phyloP scores from a whole-genome alignment of 768 basidiomycete species.

The Amanita rubescens region DNA sequence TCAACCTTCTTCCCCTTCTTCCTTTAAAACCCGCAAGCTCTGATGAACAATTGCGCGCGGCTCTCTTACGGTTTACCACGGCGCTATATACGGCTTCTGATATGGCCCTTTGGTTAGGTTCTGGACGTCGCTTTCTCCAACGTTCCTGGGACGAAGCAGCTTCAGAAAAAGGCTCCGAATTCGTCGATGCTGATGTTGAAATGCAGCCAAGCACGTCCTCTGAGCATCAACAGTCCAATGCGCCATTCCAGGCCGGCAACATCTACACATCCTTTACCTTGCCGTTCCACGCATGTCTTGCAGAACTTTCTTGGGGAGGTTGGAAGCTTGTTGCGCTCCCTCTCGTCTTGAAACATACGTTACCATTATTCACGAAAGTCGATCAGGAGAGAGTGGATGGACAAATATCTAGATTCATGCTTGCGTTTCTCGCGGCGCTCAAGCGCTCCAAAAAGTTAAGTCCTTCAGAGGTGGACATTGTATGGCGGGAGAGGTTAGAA shows the following conservation, averaged over 20 bases:
- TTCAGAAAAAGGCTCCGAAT: background rate
- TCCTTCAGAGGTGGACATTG: slow-evolving; percentile 41
- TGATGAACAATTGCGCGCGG: slow-evolving; percentile 20
- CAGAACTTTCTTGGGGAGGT: slow-evolving; percentile 65
- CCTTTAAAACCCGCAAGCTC: slow-evolving; percentile 11
- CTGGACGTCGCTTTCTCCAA: slow-evolving; percentile 51
- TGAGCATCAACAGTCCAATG: slow-evolving; percentile 3
- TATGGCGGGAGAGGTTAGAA: slow-evolving; percentile 51
- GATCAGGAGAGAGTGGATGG: slow-evolving; percentile 21
- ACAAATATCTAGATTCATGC: slow-evolving; percentile 29
- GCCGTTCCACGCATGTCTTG: slow-evolving; percentile 51
- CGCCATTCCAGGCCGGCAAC: slow-evolving; percentile 3
- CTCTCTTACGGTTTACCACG: slow-evolving; percentile 33
- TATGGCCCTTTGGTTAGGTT: slow-evolving; percentile 42
- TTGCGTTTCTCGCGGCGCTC: slow-evolving; percentile 46
- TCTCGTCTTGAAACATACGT: slow-evolving; percentile 39
- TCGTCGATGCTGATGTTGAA: background rate
- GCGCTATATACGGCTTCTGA: slow-evolving; percentile 35
- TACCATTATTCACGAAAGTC: background rate
- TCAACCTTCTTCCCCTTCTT: background rate
- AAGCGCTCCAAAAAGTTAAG: slow-evolving; percentile 40
- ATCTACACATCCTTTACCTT: slow-evolving; percentile 33
- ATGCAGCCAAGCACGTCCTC: background rate
- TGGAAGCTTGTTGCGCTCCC: slow-evolving; percentile 69
- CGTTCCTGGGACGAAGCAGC: slow-evolving; percentile 32